Evolutionary conservation across 768 basidiomycete species (phyloP).

Genomic region (Phylloporus sp.): DNA sequence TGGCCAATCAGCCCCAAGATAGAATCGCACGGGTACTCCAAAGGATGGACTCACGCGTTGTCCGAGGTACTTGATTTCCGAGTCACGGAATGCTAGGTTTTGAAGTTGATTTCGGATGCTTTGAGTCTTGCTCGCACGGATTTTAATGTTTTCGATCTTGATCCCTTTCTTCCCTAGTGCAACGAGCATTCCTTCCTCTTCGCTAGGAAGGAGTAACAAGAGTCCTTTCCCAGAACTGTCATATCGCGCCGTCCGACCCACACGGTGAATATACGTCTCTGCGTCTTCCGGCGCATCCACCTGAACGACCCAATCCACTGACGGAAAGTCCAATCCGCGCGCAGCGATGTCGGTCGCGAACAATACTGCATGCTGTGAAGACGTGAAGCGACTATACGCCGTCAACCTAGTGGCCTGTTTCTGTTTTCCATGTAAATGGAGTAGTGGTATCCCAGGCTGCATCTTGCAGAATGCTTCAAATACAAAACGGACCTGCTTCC

Average conservation of each 20-base stretch:
- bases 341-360: constrained; percentile 97
- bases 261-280: constrained; percentile 96
- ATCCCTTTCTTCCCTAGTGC: constrained; percentile 72
- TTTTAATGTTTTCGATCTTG: constrained; percentile 75
- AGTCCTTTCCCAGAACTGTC: constrained; percentile 85
- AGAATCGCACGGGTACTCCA: background rate
- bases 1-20: background rate
- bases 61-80: constrained; percentile 95
- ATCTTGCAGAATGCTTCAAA: constrained; percentile 95
- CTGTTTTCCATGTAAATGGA: constrained; percentile 94
- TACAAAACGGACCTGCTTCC: constrained; percentile 96
- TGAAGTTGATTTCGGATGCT: constrained; percentile 86
- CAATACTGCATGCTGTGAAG: constrained; percentile 77
- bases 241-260: constrained; percentile 93
- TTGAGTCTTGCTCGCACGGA: constrained; percentile 81
- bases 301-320: constrained; percentile 96
- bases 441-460: constrained; percentile 90
- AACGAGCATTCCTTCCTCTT: constrained; percentile 85
- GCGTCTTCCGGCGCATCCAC: constrained; percentile 95
- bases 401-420: constrained; percentile 86
- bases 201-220: constrained; percentile 80
- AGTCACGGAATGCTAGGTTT: constrained; percentile 89
- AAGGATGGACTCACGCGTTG: constrained; percentile 63
- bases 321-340: constrained; percentile 93
- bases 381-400: constrained; percentile 81